Evolutionary conservation across 2,329 filamentous ascomycete species (phyloP).

Genomic region (Helicocarpus griseus): DNA sequence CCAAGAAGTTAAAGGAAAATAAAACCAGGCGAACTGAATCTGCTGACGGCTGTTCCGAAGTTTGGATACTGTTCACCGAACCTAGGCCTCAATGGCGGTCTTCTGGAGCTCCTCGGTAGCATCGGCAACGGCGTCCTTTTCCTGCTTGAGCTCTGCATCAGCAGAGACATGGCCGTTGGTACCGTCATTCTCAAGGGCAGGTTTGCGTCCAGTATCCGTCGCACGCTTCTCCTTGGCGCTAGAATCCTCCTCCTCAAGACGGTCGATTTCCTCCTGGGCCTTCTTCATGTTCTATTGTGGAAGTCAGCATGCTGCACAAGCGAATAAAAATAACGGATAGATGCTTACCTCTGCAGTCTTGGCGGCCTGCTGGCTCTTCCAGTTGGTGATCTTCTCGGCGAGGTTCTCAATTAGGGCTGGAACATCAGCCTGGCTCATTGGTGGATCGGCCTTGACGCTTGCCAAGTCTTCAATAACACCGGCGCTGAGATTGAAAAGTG

Average conservation of each 20-base stretch:
- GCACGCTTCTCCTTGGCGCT: conserved; percentile 36
- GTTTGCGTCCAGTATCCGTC: conserved; percentile 46
- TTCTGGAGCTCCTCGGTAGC: conserved; percentile 51
- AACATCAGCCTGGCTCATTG: conserved; percentile 76
- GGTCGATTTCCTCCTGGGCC: conserved; percentile 89
- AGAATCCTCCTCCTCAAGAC: conserved; percentile 63
- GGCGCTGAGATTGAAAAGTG: conserved; percentile 76
- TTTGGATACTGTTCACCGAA: neutral
- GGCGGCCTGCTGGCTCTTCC: conserved; percentile 80
- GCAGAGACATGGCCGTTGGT: conserved; percentile 45
- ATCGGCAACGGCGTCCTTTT: conserved; percentile 51
- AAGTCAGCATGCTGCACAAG: conserved; percentile 5
- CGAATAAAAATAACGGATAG: neutral
- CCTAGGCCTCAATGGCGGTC: conserved; percentile 49
- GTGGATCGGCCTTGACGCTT: conserved; percentile 76
- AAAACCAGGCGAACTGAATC: neutral
- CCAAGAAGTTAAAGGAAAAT: conserved; percentile 1
- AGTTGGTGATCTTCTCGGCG: conserved; percentile 79
- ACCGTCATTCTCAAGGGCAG: conserved; percentile 40
- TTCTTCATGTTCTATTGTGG: conserved; percentile 77
- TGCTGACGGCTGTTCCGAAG: neutral
- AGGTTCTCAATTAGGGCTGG: conserved; percentile 75
- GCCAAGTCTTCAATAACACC: conserved; percentile 85
- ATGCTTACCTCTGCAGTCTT: conserved; percentile 79
- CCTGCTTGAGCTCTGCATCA: conserved; percentile 45